phyloP scores from a whole-genome alignment of 305 asterid species.

The Euphrasia arctica region DNA sequence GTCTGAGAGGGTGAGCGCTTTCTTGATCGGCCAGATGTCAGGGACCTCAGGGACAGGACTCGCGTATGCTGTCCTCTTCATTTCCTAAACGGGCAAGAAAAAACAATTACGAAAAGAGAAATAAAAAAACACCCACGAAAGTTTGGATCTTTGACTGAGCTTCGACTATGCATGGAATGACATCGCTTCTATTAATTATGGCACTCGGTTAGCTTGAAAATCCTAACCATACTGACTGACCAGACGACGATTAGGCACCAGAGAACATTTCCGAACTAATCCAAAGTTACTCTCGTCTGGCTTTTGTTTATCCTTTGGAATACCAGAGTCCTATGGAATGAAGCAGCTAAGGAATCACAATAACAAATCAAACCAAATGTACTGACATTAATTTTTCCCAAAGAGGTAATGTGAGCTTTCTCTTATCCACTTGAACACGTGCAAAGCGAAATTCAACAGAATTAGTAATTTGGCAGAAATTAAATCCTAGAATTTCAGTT shows the following conservation, averaged over 20 bases:
- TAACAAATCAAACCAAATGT: slow-evolving; percentile 13
- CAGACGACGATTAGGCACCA: not conserved
- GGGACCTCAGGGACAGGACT: slow-evolving; percentile 35
- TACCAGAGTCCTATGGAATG: not conserved
- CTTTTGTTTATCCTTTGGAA: not conserved
- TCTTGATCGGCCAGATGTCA: slow-evolving; percentile 51
- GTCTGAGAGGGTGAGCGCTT: slow-evolving; percentile 51
- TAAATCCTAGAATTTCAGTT: slow-evolving; percentile 15
- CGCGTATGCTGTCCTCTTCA: slow-evolving; percentile 44
- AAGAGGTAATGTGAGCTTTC: not conserved
- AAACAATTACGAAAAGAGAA: too few species aligned
- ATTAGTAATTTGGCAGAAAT: slow-evolving; percentile 8
- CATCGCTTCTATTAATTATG: not conserved
- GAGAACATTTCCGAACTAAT: not conserved
- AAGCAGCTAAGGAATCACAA: slow-evolving; percentile 8
- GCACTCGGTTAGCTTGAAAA: not conserved
- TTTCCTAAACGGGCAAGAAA: slow-evolving; percentile 15
- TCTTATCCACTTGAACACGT: not conserved
- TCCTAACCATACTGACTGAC: not conserved
- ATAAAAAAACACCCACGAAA: too few species aligned
- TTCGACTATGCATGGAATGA: not conserved
- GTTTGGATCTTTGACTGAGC: too few species aligned
- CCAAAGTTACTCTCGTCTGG: too few species aligned
- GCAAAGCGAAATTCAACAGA: slow-evolving; percentile 13
- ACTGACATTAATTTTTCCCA: slow-evolving; percentile 10